Evolutionary conservation across 441 rosid species (phyloP).

Genomic region (Sinapis alba): DNA sequence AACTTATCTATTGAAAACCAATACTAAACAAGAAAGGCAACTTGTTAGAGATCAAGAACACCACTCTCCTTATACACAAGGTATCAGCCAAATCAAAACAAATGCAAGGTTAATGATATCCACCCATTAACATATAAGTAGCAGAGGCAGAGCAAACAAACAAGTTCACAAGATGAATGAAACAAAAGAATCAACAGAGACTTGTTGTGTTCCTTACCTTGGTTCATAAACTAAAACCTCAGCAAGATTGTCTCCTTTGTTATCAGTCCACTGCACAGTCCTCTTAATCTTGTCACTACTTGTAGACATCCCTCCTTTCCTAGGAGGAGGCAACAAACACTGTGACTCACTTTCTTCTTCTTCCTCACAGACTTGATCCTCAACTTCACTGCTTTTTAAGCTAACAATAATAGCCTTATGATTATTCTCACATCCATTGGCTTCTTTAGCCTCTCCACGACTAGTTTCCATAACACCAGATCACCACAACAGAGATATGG

Average conservation of each 20-base stretch:
- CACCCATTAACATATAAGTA: neutral
- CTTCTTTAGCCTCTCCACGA: slow-evolving; percentile 52
- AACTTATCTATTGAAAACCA: neutral
- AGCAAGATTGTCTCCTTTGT: slow-evolving; percentile 68
- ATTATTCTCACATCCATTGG: slow-evolving; percentile 49
- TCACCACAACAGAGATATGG: neutral
- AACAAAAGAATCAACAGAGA: neutral
- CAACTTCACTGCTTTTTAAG: slow-evolving; percentile 35
- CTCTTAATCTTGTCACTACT: slow-evolving; percentile 53
- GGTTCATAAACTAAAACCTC: slow-evolving; percentile 85
- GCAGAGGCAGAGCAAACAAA: neutral
- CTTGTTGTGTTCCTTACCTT: slow-evolving; percentile 49
- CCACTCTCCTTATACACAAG: neutral
- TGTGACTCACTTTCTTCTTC: slow-evolving; percentile 62
- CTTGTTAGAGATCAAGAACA: neutral
- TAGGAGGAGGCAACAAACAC: slow-evolving; percentile 71
- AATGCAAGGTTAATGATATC: neutral
- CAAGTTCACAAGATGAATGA: neutral
- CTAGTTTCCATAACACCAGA: slow-evolving; percentile 53
- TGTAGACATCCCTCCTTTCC: slow-evolving; percentile 72
- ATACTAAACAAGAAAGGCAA: neutral
- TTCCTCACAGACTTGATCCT: slow-evolving; percentile 51
- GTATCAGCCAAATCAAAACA: neutral
- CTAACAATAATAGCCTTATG: slow-evolving; percentile 39
- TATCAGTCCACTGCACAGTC: slow-evolving; percentile 92